A percentile compares a stretch with the other conserved stretches of the same genome.
These are phyloP conservation scores for Diaporthe sp. DNA, from an alignment of 2,329 filamentous ascomycete genomes.

Conservation along the genomic window DNA sequence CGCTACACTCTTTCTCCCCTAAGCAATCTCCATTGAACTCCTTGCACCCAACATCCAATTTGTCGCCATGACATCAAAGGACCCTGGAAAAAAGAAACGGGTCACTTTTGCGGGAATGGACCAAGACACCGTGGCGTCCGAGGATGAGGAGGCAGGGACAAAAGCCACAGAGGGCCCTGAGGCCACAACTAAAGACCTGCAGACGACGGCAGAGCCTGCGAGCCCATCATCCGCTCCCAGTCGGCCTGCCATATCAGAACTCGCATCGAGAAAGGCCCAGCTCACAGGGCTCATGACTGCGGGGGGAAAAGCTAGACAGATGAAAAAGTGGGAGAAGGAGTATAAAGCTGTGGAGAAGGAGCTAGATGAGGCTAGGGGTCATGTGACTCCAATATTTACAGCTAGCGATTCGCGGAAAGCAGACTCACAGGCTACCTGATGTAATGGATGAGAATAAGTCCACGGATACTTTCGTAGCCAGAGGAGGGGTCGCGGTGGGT, in stretches of 20 bases:
- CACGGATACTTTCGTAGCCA: too few species aligned
- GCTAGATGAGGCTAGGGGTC: constrained; percentile 1
- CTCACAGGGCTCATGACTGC: constrained; percentile 2
- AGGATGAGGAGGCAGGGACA: neutral
- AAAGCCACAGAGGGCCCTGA: neutral
- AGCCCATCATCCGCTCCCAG: neutral
- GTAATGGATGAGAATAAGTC: neutral
- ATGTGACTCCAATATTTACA: constrained; percentile 8
- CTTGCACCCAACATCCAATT: neutral
- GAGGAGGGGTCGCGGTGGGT: too few species aligned
- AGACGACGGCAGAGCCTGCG: neutral
- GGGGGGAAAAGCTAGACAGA: neutral
- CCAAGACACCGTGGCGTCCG: neutral
- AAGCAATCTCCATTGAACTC: neutral
- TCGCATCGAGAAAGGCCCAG: constrained; percentile 3
- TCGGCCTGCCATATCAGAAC: neutral
- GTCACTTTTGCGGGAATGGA: neutral
- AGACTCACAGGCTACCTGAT: neutral
- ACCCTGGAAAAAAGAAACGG: neutral
- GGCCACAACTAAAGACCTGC: neutral
- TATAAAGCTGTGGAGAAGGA: constrained; percentile 7
- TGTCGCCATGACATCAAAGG: neutral
- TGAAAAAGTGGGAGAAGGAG: constrained; percentile 11
- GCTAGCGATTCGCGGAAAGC: neutral
- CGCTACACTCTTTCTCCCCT: neutral